Conservation (phyloP, 2,329 filamentous ascomycete genomes). For the Aspergillus ochraceoroseus region DNA sequence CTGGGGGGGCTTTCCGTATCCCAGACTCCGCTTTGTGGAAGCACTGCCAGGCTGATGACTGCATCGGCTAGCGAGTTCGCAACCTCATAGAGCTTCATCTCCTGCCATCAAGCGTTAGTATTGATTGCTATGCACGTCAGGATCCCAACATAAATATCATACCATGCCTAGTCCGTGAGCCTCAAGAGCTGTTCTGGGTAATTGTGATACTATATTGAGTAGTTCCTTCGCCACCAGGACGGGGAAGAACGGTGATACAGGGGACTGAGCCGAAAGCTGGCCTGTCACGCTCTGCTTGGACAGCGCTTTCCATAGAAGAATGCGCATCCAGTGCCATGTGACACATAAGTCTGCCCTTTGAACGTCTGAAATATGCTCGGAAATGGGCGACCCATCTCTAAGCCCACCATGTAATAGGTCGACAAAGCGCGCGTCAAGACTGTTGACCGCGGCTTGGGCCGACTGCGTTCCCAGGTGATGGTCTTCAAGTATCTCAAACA, state of each 20-base stretch:
- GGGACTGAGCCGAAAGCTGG: constrained; percentile 17
- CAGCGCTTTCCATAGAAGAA: constrained; percentile 46
- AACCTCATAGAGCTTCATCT: constrained; percentile 27
- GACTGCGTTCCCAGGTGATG: constrained; percentile 8
- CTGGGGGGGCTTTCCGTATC: constrained; percentile 22
- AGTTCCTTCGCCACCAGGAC: constrained; percentile 48
- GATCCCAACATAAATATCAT: not conserved
- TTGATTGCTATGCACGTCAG: no score
- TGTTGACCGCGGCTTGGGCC: constrained; percentile 16
- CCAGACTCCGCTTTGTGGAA: constrained; percentile 14
- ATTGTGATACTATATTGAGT: constrained; percentile 40
- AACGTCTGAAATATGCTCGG: constrained; percentile 45
- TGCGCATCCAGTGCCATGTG: constrained; percentile 51
- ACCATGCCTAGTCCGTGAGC: constrained; percentile 48
- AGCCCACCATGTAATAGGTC: constrained; percentile 42
- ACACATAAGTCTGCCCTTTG: constrained; percentile 50
- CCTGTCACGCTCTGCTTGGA: constrained; percentile 27
- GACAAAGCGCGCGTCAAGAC: constrained; percentile 30
- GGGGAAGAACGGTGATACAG: constrained; percentile 25
- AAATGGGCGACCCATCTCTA: constrained; percentile 40
- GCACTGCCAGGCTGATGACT: constrained; percentile 19
- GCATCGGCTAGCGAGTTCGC: constrained; percentile 27
- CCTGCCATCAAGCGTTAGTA: constrained; percentile 19
- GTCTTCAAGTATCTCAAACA: constrained; percentile 47
- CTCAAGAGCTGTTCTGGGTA: constrained; percentile 48